Evolutionary conservation across 192 early-diverging fungal species (phyloP), one percentile per base, ranked within the genome.

Genomic region (Paraglomus brasilianum): DNA sequence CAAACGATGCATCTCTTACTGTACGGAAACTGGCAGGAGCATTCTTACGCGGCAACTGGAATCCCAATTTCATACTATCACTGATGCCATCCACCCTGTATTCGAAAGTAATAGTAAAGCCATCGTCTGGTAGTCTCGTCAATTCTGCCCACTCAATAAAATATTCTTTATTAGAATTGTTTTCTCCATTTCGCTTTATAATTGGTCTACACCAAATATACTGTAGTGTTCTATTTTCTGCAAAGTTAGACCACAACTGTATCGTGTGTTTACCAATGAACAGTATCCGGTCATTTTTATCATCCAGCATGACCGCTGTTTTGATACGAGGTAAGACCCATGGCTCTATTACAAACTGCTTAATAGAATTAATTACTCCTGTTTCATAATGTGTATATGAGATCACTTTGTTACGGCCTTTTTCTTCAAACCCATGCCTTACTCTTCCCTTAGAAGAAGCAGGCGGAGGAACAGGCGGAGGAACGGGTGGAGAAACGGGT

Each of bases 231-330:
- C 38, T 36, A 2, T 10, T 7, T 40, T 42, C 30, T 10, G 8
- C 38, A 7, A 17, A 14, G 17, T 60, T 60, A 42, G 42, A 60
- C 58, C 58, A 60, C 11, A 60, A 17, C 21, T 60, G 58, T 43
- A 60, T 9, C 19, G 58, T 60, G 38, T 60, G 42, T 41, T 60
- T n/a, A 15, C 58, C 58, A 60, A 60, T 60, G 38, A 39, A 60
- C 4, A 60, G 17, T 41, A 60, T 30, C 14, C 58, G 21, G 39
- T 42, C n/a, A 17, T 13, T 60, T 10, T 60, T 41, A n/a, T 19
- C 22, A 60, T 60, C 58, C 19, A 60, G 38, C 36, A 36, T 41
- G 38, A 60, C 19, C n/a, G 38, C 58, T 6, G 58, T 21, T 60
- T 60, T 60, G 42, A 60, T 40, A n/a, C n/a, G 58, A 3, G 58